These are phyloP conservation scores for Diplodia corticola DNA, from an alignment of 2,329 filamentous ascomycete genomes.

Conservation along the genomic window DNA sequence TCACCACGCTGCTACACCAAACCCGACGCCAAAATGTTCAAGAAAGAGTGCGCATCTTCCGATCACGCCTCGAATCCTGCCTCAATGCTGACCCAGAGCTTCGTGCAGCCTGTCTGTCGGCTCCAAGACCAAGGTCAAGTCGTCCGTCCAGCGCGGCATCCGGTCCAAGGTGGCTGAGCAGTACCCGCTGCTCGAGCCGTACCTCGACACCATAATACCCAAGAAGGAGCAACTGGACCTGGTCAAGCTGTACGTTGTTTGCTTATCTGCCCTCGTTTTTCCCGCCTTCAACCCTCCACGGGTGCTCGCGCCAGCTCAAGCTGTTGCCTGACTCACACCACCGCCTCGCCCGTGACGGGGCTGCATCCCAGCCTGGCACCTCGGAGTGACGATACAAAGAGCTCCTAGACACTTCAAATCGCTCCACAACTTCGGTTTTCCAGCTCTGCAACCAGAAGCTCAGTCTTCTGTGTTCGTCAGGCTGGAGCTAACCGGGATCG, in stretches of 20 bases:
- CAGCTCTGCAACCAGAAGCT: not conserved
- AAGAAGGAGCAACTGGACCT: conserved; percentile 90
- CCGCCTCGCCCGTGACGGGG: not conserved
- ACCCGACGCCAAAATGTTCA: conserved; percentile 66
- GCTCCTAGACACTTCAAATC: not conserved
- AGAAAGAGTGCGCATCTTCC: conserved; percentile 71
- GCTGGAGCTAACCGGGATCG: conserved; percentile 13
- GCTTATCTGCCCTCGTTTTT: not conserved
- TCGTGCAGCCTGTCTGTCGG: conserved; percentile 66
- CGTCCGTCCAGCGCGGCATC: conserved; percentile 84
- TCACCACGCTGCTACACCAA: conserved; percentile 16
- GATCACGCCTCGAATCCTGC: conserved; percentile 15
- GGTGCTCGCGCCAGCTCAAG: not conserved
- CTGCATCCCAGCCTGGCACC: not conserved
- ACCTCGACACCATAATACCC: conserved; percentile 91
- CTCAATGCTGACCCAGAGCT: conserved; percentile 18
- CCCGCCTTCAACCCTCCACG: not conserved
- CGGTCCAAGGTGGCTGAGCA: conserved; percentile 78
- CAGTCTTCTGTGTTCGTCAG: not conserved
- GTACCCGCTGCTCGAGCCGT: conserved; percentile 80
- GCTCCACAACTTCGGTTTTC: not conserved
- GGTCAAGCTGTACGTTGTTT: conserved; percentile 71
- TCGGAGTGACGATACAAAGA: conserved; percentile 9
- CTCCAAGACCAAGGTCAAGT: conserved; percentile 95
- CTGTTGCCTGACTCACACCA: conserved; percentile 19